phyloP scores from a whole-genome alignment of 1,139 yeast species.

The Lodderomyces parapsilosis region DNA sequence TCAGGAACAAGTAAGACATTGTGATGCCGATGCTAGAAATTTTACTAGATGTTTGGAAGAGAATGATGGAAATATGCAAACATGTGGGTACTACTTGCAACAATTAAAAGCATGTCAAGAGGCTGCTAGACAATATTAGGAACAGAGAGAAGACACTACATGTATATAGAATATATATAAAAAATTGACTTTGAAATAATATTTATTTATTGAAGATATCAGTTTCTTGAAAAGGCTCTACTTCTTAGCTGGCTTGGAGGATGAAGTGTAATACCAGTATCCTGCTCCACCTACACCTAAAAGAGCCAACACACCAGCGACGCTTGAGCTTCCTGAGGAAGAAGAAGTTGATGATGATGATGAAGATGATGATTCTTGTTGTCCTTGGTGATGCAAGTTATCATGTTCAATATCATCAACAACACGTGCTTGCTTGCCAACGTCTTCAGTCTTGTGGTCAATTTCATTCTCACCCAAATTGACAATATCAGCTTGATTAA shows the following conservation, averaged over 20 bases:
- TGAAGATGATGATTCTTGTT: constrained; percentile 1
- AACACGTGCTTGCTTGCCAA: constrained; percentile 28
- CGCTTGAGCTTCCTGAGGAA: constrained; percentile 5
- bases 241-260: constrained; percentile 4
- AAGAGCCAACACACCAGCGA: constrained; percentile 16
- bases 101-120: constrained; percentile 97
- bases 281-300: constrained; percentile 28
- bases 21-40: constrained; percentile 92
- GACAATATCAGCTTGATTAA: constrained; percentile 38
- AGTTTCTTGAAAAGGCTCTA: neutral
- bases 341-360: too few relatives aligned
- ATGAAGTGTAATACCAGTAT: constrained; percentile 14
- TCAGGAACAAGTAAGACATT: constrained; percentile 56
- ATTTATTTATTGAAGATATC: constrained; percentile 1
- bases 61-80: constrained; percentile 92
- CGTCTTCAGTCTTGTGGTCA: constrained; percentile 35
- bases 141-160: constrained; percentile 1
- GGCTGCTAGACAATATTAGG: constrained; percentile 80
- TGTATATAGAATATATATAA: constrained; percentile 11
- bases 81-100: constrained; percentile 94
- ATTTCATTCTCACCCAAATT: constrained; percentile 38
- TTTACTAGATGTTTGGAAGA: constrained; percentile 95
- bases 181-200: neutral
- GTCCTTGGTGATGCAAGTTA: constrained; percentile 18
- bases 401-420: constrained; percentile 45